A percentile compares a stretch with the other conserved stretches of the same genome.
These are phyloP conservation scores for Aspergillus haitiensis DNA, from an alignment of 495 filamentous ascomycete genomes.

Conservation along the genomic window DNA sequence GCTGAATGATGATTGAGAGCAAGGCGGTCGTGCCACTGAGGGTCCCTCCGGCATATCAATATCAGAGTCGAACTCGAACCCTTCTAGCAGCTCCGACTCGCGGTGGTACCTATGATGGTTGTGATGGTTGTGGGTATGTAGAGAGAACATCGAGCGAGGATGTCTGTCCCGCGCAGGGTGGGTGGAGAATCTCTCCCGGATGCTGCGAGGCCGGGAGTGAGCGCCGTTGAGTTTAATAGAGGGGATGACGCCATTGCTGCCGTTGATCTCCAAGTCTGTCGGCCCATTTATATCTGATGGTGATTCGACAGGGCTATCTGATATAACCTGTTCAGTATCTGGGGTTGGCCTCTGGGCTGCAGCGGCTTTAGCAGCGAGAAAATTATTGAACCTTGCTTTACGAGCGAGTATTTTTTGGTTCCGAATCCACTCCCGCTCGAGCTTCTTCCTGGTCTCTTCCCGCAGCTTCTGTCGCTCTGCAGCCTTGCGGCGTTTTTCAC, in stretches of 20 bases:
- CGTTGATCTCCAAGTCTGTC: conserved; percentile 19
- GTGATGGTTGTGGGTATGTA: conserved; percentile 9
- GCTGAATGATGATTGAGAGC: conserved; percentile 8
- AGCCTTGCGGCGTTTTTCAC: conserved; percentile 46
- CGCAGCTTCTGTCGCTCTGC: conserved; percentile 44
- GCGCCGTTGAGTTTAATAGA: conserved; percentile 36
- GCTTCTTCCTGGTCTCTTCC: conserved; percentile 41
- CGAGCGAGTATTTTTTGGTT: conserved; percentile 51
- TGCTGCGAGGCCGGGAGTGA: conserved; percentile 19
- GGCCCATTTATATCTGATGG: conserved; percentile 29
- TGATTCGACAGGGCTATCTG: conserved; percentile 32
- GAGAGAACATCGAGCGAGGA: conserved; percentile 18
- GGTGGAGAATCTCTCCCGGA: conserved; percentile 24
- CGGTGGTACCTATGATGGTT: conserved; percentile 13
- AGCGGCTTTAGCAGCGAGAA: conserved; percentile 18
- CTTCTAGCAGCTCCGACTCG: conserved; percentile 39
- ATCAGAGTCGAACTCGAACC: conserved; percentile 51
- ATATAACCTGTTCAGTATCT: conserved; percentile 21
- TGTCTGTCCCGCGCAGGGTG: conserved; percentile 34
- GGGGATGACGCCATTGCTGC: conserved; percentile 29
- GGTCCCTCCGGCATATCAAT: conserved; percentile 44
- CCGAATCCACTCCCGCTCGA: conserved; percentile 55
- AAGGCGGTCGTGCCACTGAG: conserved; percentile 2
- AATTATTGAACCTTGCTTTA: conserved; percentile 34
- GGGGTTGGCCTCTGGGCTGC: not conserved